A percentile compares a stretch with the other conserved stretches of the same genome.
Evolutionary conservation across 1,284 basidiomycete genomes (phyloP).

Genomic region (Leccinum pachyderme): DNA sequence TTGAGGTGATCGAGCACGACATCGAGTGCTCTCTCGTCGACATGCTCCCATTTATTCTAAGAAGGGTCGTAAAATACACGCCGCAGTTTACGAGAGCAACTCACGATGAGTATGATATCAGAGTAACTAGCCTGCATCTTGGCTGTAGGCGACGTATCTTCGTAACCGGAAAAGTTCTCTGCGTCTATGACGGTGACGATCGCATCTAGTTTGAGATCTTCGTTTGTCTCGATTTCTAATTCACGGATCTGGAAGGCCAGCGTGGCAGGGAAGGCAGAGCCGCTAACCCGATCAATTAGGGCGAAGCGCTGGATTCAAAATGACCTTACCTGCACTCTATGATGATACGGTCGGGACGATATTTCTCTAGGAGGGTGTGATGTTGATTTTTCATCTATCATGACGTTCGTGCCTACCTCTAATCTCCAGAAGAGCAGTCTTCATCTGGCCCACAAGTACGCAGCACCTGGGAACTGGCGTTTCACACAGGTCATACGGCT

Average conservation of each 20-base stretch:
- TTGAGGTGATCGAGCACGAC: constrained; percentile 82
- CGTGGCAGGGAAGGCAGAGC: constrained; percentile 87
- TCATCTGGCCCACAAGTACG: constrained; percentile 89
- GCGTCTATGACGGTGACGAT: constrained; percentile 89
- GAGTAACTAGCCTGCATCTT: constrained; percentile 94
- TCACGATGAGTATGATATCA: constrained; percentile 79
- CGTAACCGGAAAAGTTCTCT: constrained; percentile 87
- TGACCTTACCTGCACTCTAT: constrained; percentile 83
- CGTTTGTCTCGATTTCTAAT: constrained; percentile 71
- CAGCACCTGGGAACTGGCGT: constrained; percentile 62
- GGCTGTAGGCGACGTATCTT: constrained; percentile 85
- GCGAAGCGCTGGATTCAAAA: neutral
- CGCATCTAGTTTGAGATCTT: constrained; percentile 80
- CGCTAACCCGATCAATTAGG: constrained; percentile 42
- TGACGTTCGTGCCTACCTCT: constrained; percentile 47
- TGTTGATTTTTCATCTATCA: neutral
- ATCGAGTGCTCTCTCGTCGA: constrained; percentile 75
- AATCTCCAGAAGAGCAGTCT: constrained; percentile 84
- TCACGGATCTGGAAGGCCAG: constrained; percentile 90
- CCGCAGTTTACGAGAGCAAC: constrained; percentile 30
- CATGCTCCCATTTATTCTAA: constrained; percentile 86
- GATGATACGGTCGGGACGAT: constrained; percentile 82
- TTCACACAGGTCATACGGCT: neutral
- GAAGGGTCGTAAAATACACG: constrained; percentile 8
- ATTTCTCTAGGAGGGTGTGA: constrained; percentile 56